phyloP scores from a whole-genome alignment of 2,329 filamentous ascomycete genomes.

The Elsinoe batatas region DNA sequence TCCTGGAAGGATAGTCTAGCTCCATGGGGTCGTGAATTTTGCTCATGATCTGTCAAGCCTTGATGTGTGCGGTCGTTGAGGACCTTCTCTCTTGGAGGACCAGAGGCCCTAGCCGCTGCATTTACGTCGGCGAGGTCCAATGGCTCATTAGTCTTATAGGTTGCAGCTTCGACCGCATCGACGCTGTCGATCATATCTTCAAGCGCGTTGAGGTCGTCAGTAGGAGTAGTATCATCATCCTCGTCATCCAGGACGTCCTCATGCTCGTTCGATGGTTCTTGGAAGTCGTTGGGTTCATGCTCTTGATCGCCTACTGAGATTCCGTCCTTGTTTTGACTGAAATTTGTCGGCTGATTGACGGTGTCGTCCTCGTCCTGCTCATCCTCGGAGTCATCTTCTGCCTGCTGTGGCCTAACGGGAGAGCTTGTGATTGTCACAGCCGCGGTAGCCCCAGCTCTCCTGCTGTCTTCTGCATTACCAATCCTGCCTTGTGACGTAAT shows the following conservation, averaged over 20 bases:
- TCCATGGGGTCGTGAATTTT: not conserved
- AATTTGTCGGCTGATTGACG: not conserved
- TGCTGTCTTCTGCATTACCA: not conserved
- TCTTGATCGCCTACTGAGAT: not conserved
- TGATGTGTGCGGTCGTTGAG: no score
- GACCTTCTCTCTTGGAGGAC: no score
- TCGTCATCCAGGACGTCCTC: not conserved
- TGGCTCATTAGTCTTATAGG: not conserved
- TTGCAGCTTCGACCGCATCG: not conserved
- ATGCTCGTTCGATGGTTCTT: not conserved
- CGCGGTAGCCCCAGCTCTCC: not conserved
- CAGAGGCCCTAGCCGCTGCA: no score
- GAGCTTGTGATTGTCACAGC: not conserved
- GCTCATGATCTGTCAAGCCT: no score
- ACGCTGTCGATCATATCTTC: not conserved
- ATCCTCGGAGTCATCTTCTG: not conserved
- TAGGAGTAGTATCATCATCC: not conserved
- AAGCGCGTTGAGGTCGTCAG: not conserved
- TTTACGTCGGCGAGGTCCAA: no score
- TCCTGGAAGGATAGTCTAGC: not conserved
- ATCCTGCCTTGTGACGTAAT: no score
- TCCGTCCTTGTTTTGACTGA: not conserved
- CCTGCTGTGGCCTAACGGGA: not conserved
- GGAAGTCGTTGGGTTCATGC: not conserved
- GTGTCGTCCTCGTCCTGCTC: not conserved